Evolutionary conservation across 1,139 yeast genomes (phyloP), one percentile per base, ranked within the genome.

Genomic region (Candida gigantensis): DNA sequence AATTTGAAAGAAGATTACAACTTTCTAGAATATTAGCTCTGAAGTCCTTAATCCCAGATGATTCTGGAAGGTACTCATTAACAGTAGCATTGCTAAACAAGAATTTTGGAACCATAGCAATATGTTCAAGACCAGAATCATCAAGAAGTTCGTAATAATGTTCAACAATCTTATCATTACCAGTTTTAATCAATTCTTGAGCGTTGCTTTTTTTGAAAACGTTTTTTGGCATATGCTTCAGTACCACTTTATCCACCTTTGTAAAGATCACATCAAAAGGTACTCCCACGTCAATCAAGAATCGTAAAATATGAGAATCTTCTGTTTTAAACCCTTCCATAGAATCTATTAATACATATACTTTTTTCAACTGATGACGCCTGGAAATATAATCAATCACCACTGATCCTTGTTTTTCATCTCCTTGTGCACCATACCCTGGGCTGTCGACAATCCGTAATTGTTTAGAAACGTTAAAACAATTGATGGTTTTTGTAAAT

Each of bases 371-470:
- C 24, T 69, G 73, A 29, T 65, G 57, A 35, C 94, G 65, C 12
- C 72, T 62, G 16, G 60, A 56, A 7, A 88, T 58, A 51, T 87
- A 88, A 26, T 79, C 77, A 46, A 79, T 53, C 1, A 84, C 84
- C 32, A 82, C 68, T 35, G 74, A 61, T 1, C 96, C 96, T 53
- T 88, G 95, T 43, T 67, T 60, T n/a, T 52, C 55, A 16, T 70
- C 70, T 2, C 82, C 89, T 48, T 67, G 75, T 16, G 60, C 67
- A 2, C 97, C 97, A 53, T 88, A 88, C 0, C 97, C 97, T 0
- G 97, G 96, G 25, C 88, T 77, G 54, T 88, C 97, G 2, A 88
- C 74, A 6, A 88, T 52, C 40, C 88, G 64, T 32, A 88, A 65
- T 42, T 72, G 67, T 32, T 77, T 74, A 1, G 84, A 84, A 13